Base-by-base conservation (phyloP, 345 rosid genomes). In the Eucalyptus leucophloia region DNA sequence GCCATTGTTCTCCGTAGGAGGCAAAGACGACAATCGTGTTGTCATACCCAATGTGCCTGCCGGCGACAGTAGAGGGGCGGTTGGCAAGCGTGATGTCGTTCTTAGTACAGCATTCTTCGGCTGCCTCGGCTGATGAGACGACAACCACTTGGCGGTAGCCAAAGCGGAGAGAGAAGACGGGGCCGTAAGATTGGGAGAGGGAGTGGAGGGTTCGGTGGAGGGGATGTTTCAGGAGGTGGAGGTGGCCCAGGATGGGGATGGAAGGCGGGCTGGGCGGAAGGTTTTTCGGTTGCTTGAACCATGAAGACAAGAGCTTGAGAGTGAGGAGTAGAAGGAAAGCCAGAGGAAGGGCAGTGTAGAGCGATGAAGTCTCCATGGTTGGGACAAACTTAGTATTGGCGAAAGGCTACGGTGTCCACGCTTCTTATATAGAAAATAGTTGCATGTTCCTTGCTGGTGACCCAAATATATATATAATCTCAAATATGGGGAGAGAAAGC, bases 161-260 rank as follows among this genome's bases (percentile, higher is more conserved):
- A 7, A 95, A 67, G 37, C 77, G 88, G 88, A 95, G 94, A 37
- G 89, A 92, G 51, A 91, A 49, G 86, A 93, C 85, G 2, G 91
- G 93, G 81, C 94, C 96, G 14, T 94, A 91, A 9, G 90, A 90
- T n/a, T 89, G 86, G 3, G 95, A 92, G 30, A 95, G 92, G 6
- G 65, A 56, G 21, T 87, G 86, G 53, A 94, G 87, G 7, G 90
- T 67, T 19, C 92, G 89, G 87, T 94, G 93, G 54, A 92, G 83
- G 23, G 95, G 96, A 15, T 88, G 89, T 49, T 90, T 93, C 8
- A 95, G 88, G 87, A 91, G 93, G 90, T 92, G 93, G 77, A 95
- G 93, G 86, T 95, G 96, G 10, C 97, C 97, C 5, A 95, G 67
- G 32, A 95, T 21, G 24, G 96, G 96, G 16, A 93, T 89, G 7